Percentiles rank a stretch among this genome's conserved stretches.
Conservation (phyloP, 371 early-diverging fungal species). For the Parasitella parasitica region DNA sequence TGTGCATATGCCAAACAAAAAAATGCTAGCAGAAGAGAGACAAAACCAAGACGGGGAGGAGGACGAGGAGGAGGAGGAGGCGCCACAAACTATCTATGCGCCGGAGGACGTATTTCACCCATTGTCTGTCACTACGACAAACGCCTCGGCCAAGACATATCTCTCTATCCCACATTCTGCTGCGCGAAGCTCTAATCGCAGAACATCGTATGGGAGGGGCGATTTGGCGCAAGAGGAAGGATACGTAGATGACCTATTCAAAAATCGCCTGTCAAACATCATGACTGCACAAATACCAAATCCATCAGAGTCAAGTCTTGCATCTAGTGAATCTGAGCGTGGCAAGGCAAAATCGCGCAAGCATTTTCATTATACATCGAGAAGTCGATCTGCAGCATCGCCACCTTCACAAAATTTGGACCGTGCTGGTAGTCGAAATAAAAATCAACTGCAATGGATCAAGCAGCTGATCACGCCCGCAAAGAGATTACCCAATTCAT, state of each 20-base stretch:
- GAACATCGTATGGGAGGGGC: conserved; percentile 28
- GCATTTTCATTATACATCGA: background rate
- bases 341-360: background rate
- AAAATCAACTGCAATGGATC: conserved; percentile 7
- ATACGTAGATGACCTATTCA: conserved; percentile 24
- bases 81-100: background rate
- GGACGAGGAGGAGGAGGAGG: background rate
- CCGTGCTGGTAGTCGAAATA: background rate
- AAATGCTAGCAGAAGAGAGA: background rate
- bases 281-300: conserved; percentile 34
- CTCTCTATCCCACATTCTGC: background rate
- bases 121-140: background rate
- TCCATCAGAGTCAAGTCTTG: background rate
- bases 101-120: background rate
- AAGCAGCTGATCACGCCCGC: conserved; percentile 3
- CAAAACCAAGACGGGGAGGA: background rate
- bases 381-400: background rate
- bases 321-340: background rate
- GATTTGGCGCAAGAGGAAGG: conserved; percentile 33
- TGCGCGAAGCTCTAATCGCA: background rate
- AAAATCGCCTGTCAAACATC: conserved; percentile 18
- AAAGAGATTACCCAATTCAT: conserved; percentile 11
- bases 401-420: background rate
- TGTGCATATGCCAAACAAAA: background rate
- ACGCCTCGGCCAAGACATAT: background rate